Evolutionary conservation across 805 yeast genomes (phyloP).

Genomic region (Teunomyces barrocoloradensis): DNA sequence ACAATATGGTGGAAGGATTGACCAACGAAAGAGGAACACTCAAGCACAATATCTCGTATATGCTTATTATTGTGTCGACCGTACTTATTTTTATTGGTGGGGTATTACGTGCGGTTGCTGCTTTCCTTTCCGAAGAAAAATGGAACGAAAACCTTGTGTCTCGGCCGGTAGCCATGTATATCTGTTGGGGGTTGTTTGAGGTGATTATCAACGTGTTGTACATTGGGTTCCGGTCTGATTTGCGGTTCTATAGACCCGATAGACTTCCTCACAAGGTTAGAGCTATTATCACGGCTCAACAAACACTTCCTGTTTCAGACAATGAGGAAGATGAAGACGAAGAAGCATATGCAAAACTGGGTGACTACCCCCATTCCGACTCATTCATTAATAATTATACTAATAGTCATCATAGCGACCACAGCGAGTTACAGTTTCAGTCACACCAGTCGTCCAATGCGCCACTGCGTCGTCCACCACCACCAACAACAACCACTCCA

Average conservation of each 20-base stretch:
- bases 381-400: neutral
- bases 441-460: neutral
- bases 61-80: slow-evolving; percentile 10
- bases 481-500: neutral
- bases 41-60: slow-evolving; percentile 13
- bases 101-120: slow-evolving; percentile 8
- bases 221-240: slow-evolving; percentile 19
- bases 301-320: slow-evolving; percentile 27
- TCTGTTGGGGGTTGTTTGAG: slow-evolving; percentile 20
- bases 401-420: neutral
- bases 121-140: slow-evolving; percentile 7
- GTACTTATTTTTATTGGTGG: slow-evolving; percentile 13
- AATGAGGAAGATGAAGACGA: slow-evolving; percentile 22
- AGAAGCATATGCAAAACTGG: neutral
- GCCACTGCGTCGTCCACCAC: neutral
- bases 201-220: slow-evolving; percentile 14
- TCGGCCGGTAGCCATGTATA: slow-evolving; percentile 13
- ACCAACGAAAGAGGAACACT: slow-evolving; percentile 17
- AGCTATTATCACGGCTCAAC: slow-evolving; percentile 18
- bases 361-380: neutral
- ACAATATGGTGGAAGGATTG: slow-evolving; percentile 15
- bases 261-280: slow-evolving; percentile 15
- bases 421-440: slow-evolving; percentile 11
- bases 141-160: slow-evolving; percentile 5
- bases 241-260: slow-evolving; percentile 23